These are phyloP conservation scores for Casuarina cunninghamiana DNA, from an alignment of 306 rosid species.

Conservation along the genomic window DNA sequence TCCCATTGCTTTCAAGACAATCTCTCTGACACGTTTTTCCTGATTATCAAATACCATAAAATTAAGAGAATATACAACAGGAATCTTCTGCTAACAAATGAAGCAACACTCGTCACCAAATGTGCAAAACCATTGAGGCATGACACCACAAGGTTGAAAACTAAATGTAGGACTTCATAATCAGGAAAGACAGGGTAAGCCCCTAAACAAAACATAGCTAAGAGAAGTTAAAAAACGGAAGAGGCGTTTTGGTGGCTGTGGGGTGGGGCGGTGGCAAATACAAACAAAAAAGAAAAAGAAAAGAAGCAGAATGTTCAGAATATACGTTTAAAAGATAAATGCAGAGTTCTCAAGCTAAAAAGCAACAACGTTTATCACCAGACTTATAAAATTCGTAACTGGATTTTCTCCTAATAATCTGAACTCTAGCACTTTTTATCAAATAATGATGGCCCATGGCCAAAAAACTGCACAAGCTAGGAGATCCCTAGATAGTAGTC, in stretches of 20 bases:
- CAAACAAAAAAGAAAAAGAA: background rate
- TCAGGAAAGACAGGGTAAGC: background rate
- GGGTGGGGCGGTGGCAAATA: too few species aligned
- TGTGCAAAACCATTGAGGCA: background rate
- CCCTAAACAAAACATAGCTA: too few species aligned
- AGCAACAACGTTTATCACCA: background rate
- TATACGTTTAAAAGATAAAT: background rate
- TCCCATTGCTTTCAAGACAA: constrained; percentile 98
- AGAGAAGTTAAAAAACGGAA: too few species aligned
- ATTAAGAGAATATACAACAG: background rate
- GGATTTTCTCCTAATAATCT: background rate
- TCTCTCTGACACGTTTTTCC: constrained; percentile 84
- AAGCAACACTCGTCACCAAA: background rate
- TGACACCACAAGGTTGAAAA: background rate
- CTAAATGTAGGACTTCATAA: background rate
- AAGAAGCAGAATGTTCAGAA: background rate
- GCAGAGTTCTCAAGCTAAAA: background rate
- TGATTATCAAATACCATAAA: constrained; percentile 35
- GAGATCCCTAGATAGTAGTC: background rate
- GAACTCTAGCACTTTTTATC: background rate
- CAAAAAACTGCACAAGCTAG: background rate
- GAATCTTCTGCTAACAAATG: background rate
- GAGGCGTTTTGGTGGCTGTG: too few species aligned
- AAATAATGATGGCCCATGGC: background rate
- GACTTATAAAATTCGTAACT: background rate